Percentiles rank a stretch among this genome's conserved stretches.
Conservation (phyloP, 2,329 filamentous ascomycete genomes). For the Sporothrix variecibatus region DNA sequence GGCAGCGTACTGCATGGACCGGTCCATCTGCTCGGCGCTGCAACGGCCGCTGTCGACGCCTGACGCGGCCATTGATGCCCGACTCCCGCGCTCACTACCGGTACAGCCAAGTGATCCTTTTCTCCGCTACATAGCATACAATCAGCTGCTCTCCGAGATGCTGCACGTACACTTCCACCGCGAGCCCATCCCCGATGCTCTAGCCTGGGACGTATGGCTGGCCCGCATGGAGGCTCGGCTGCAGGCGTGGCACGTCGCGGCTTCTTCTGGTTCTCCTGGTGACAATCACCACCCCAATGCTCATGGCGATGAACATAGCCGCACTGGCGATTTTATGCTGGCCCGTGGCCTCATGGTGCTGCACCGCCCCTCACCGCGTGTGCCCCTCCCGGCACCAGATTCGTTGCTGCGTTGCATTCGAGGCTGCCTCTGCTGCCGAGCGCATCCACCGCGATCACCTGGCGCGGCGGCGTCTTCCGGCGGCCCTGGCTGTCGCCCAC, state of each 20-base stretch:
- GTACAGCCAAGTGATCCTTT: constrained; percentile 18
- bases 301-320: neutral
- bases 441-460: constrained; percentile 29
- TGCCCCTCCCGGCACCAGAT: constrained; percentile 23
- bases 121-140: constrained; percentile 23
- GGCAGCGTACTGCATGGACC: constrained; percentile 30
- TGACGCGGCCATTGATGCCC: constrained; percentile 26
- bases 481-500: constrained; percentile 31
- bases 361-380: constrained; percentile 28
- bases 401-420: constrained; percentile 28
- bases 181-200: constrained; percentile 22
- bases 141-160: constrained; percentile 28
- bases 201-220: constrained; percentile 29
- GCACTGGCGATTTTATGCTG: constrained; percentile 16
- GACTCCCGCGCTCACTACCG: neutral
- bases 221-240: constrained; percentile 27
- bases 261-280: neutral
- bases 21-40: constrained; percentile 29
- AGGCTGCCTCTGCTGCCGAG: constrained; percentile 28
- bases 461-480: constrained; percentile 25
- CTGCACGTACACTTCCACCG: constrained; percentile 30
- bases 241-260: constrained; percentile 21
- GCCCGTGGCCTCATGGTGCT: constrained; percentile 27
- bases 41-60: constrained; percentile 29
- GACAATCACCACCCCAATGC: neutral